Evolutionary conservation across 441 rosid genomes (phyloP).

Genomic region (Jatropha podagrica): DNA sequence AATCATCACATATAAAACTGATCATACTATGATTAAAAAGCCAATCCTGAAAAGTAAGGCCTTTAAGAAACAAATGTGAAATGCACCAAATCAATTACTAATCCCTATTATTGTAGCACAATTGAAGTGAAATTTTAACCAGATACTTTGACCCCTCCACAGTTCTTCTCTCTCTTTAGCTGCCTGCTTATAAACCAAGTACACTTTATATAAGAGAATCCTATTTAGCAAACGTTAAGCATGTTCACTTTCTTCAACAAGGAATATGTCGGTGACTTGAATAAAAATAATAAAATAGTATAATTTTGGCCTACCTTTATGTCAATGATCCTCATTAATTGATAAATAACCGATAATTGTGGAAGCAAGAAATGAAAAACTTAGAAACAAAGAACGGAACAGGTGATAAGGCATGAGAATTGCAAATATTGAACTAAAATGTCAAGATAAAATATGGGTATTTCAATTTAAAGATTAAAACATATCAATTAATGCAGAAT

Average conservation of each 20-base stretch:
- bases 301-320: not conserved
- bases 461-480: not conserved
- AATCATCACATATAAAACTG: not conserved
- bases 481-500: not conserved
- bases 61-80: not conserved
- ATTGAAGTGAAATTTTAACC: not conserved
- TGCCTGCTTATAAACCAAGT: not conserved
- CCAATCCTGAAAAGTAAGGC: no score
- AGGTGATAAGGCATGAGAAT: not conserved
- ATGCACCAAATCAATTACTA: not conserved
- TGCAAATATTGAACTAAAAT: not conserved
- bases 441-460: not conserved
- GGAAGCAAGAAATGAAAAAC: not conserved
- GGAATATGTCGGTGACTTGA: constrained; percentile 4
- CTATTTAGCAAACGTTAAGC: not conserved
- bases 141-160: not conserved
- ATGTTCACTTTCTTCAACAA: not conserved
- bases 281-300: not conserved
- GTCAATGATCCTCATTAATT: not conserved
- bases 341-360: not conserved
- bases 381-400: not conserved
- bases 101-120: not conserved
- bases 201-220: not conserved
- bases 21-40: no score
- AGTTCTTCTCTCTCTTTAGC: not conserved